Conservation (phyloP, 805 yeast genomes). For the Sugiyamaella americana region DNA sequence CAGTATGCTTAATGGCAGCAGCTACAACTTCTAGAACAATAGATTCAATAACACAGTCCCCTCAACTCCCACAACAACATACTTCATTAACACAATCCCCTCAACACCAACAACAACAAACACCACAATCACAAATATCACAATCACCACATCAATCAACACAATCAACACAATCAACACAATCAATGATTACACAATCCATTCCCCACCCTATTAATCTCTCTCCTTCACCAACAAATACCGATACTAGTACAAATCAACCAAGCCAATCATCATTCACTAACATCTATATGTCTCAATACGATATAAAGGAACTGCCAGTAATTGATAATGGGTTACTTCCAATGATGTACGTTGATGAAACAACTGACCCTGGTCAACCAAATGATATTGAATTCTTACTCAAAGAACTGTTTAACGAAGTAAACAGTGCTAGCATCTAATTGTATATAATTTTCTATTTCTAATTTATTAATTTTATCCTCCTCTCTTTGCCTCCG, state of each 20-base stretch:
- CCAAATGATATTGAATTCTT: slow-evolving; percentile 2
- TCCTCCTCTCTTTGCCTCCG: background rate
- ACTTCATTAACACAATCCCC: background rate
- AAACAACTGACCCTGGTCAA: background rate
- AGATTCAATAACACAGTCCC: too few species aligned
- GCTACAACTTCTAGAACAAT: background rate
- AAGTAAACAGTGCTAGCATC: background rate
- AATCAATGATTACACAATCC: too few species aligned
- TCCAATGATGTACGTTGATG: background rate
- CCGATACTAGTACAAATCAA: background rate
- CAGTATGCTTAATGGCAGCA: too few species aligned
- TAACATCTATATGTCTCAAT: background rate
- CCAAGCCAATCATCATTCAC: background rate
- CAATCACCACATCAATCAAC: background rate
- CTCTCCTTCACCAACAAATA: background rate
- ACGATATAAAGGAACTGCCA: background rate
- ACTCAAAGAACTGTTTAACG: slow-evolving; percentile 7
- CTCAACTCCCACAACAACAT: background rate
- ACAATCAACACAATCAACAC: background rate
- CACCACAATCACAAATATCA: background rate
- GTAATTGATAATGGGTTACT: background rate
- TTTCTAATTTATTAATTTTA: too few species aligned
- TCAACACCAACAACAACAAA: background rate
- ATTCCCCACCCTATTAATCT: too few species aligned
- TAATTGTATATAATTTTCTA: background rate